Evolutionary conservation across 2,329 filamentous ascomycete species (phyloP).

Genomic region (Sarocladiaceae sp.): DNA sequence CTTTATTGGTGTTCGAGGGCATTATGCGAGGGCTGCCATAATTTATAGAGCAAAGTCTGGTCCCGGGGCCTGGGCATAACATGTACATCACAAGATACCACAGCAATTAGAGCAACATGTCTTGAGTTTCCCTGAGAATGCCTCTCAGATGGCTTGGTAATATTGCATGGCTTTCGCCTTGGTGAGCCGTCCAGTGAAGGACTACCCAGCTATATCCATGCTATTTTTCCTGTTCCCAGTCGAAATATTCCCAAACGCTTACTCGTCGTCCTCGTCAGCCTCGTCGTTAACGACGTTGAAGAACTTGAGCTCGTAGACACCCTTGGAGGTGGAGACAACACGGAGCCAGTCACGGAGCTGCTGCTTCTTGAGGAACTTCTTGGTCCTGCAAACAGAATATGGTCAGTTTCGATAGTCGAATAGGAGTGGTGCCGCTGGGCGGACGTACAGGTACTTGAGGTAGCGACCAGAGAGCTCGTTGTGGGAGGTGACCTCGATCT

Average conservation of each 20-base stretch:
- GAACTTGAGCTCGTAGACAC: slow-evolving; percentile 99
- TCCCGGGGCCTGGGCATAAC: neutral
- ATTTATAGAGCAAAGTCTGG: neutral
- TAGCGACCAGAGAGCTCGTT: slow-evolving; percentile 98
- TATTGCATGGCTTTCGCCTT: slow-evolving; percentile 1
- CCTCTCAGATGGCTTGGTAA: slow-evolving; percentile 12
- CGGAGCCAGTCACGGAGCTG: slow-evolving; percentile 99
- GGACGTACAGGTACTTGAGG: slow-evolving; percentile 95
- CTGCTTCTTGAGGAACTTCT: slow-evolving; percentile 99
- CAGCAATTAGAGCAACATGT: slow-evolving; percentile 1
- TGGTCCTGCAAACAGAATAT: slow-evolving; percentile 60
- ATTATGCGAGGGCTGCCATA: slow-evolving; percentile 67
- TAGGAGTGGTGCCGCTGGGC: neutral
- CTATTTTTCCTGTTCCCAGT: slow-evolving; percentile 5
- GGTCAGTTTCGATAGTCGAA: neutral
- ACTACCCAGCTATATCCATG: neutral
- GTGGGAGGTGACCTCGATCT: slow-evolving; percentile 96
- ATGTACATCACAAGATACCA: slow-evolving; percentile 5
- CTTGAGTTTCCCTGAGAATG: slow-evolving; percentile 7
- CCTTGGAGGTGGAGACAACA: slow-evolving; percentile 95
- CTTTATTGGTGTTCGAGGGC: slow-evolving; percentile 87
- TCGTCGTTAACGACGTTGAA: slow-evolving; percentile 99
- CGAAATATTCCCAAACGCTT: slow-evolving; percentile 41
- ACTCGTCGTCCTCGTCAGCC: slow-evolving; percentile 97
- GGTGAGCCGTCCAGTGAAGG: neutral